phyloP scores from a whole-genome alignment of 331 rosid genomes.

The Cydonia oblonga region DNA sequence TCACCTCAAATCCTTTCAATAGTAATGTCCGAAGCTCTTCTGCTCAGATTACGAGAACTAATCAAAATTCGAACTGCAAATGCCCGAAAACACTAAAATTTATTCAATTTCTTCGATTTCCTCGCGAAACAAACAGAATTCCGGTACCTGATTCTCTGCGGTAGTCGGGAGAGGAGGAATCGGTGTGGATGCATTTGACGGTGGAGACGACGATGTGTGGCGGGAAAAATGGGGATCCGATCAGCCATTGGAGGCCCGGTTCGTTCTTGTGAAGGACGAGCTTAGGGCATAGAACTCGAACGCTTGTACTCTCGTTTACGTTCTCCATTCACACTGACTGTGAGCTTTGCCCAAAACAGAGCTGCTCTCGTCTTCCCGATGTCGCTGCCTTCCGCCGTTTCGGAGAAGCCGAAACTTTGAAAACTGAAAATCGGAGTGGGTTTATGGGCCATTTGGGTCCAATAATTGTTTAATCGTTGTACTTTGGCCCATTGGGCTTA shows the following conservation, averaged over 20 bases:
- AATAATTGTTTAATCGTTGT: no score
- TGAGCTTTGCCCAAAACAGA: background rate
- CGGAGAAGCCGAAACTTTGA: background rate
- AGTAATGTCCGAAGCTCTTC: slow-evolving; percentile 53
- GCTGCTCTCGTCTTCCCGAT: background rate
- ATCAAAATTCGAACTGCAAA: background rate
- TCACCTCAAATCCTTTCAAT: slow-evolving; percentile 54
- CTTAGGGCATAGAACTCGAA: slow-evolving; percentile 44
- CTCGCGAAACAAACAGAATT: background rate
- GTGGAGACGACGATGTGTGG: slow-evolving; percentile 71
- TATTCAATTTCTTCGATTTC: background rate
- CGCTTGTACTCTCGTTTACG: slow-evolving; percentile 21
- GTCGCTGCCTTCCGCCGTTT: background rate
- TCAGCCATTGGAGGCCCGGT: slow-evolving; percentile 55
- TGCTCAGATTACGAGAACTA: slow-evolving; percentile 22
- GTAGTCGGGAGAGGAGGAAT: slow-evolving; percentile 40
- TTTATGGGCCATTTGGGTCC: background rate
- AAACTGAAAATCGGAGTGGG: background rate
- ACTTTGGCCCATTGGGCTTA: background rate
- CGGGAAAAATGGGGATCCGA: slow-evolving; percentile 79
- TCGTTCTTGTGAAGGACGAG: slow-evolving; percentile 30
- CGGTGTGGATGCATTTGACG: slow-evolving; percentile 44
- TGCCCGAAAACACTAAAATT: background rate
- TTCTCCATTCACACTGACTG: slow-evolving; percentile 21
- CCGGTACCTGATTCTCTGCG: slow-evolving; percentile 53